Evolutionary conservation across 169 alveolate species (phyloP).

Genomic region (Eimeria necatrix): DNA sequence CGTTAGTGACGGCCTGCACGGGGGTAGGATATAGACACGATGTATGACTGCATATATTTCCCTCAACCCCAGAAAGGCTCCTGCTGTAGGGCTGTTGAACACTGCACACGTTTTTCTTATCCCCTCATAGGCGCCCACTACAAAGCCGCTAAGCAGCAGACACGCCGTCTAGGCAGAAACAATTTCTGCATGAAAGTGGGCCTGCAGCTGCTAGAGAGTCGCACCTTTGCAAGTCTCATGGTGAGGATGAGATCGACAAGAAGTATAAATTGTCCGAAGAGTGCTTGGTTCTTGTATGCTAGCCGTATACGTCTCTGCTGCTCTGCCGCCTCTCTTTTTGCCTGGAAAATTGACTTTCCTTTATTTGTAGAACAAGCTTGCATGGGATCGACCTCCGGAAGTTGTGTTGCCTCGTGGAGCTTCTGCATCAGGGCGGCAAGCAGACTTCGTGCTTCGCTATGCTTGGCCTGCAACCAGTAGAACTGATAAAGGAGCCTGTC

Average conservation of each 20-base stretch:
- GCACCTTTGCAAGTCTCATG: slow-evolving; percentile 75
- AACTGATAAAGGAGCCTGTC: too few relatives aligned
- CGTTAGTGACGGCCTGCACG: slow-evolving; percentile 73
- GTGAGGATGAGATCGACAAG: slow-evolving; percentile 75
- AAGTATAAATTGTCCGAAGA: slow-evolving; percentile 66
- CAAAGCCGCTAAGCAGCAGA: too few relatives aligned
- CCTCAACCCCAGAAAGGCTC: too few relatives aligned
- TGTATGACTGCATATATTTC: too few relatives aligned
- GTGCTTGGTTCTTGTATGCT: slow-evolving; percentile 80
- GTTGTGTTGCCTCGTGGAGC: slow-evolving; percentile 75
- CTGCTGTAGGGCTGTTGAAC: too few relatives aligned
- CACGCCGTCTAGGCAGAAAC: too few relatives aligned
- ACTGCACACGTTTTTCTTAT: too few relatives aligned
- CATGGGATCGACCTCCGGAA: slow-evolving; percentile 77
- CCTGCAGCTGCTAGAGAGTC: not conserved
- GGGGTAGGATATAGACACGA: not conserved
- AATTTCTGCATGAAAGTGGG: not conserved
- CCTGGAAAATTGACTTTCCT: slow-evolving; percentile 74
- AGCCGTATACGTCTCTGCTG: slow-evolving; percentile 68
- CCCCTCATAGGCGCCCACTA: too few relatives aligned
- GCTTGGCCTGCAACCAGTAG: slow-evolving; percentile 36
- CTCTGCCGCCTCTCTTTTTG: slow-evolving; percentile 75
- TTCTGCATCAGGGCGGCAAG: slow-evolving; percentile 44
- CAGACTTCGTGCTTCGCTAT: slow-evolving; percentile 9
- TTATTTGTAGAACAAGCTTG: slow-evolving; percentile 7